Evolutionary conservation across 805 yeast species (phyloP), one percentile per base, ranked within the genome.

Genomic region (Jamesozyma rosinii): DNA sequence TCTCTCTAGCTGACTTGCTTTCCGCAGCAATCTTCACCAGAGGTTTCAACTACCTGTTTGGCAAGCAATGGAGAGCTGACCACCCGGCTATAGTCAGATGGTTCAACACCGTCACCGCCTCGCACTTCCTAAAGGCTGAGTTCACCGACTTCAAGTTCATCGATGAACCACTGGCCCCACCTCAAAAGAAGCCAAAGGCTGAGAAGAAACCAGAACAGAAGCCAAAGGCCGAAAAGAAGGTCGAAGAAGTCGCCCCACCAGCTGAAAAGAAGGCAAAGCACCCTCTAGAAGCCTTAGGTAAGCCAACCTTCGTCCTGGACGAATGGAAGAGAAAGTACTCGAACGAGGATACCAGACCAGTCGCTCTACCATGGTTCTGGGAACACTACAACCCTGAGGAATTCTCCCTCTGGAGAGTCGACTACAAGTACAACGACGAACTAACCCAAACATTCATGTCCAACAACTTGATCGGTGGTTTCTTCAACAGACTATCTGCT

Each of bases 331-430:
- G 96, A 74, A 71, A 71, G 54, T 90, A 92, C 82, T 88, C 97
- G 52, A 92, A 90, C 77, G 90, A 87, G 72, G 97, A 92, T 61
- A 90, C 97, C 65, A 85, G 97, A 72, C 81, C 79, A 65, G 79
- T 70, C 54, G 95, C 97, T 54, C 75, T 90, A 57, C 97, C 97
- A 66, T 92, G 90, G 89, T 92, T 90, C 89, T 92, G 96, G 96
- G 83, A 83, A 67, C 81, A 83, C 74, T 90, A 75, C 76, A 82
- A 90, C 73, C 79, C 92, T 53, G 75, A 79, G 52, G 97, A 90
- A 71, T 90, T 89, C 87, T 89, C 97, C 44, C 68, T 90, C 59
- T 90, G 87, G 87, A 86, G 76, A 76, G 95, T 89, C 60, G 94
- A 79, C 66, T 90, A 83, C 89, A 88, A 85, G 78, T 90, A 92